Base-by-base conservation (phyloP, 805 yeast genomes). In the Lipomyces starkeyi region DNA sequence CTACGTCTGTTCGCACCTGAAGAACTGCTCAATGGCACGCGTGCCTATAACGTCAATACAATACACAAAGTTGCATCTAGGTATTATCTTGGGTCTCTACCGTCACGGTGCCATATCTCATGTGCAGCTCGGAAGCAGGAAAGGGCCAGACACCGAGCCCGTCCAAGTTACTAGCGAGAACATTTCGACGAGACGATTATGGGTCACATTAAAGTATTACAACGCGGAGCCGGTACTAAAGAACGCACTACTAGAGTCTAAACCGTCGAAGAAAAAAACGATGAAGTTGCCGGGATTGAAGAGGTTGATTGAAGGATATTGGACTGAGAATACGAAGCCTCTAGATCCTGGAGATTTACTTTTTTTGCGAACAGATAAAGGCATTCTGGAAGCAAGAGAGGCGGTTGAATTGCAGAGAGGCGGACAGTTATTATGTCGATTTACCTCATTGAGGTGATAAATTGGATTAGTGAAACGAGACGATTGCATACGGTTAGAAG, bases 141-240 rank as follows among this genome's bases (percentile, higher is more conserved):
- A 84, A 9, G 97, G 97, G 0, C 98, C 99, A 14, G 98, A 95
- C 78, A 68, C 69, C 35, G 76, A 71, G 37, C 77, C 81, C 58
- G 81, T 81, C 1, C 60, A 52, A 17, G 29, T 54, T 3, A 89
- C 93, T 0, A 87, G 87, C 3, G 97, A 91, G 76, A 93, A 94
- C 76, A 86, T 95, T 37, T 80, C 97, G 22, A 85, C 93, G 0
- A 87, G 98, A 76, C 85, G 97, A 73, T 83, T 95, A 61, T 95
- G 99, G 99, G 78, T 95, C 25, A 96, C 93, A 1, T 82, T 95
- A 77, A 95, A 95, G 78, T 95, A 95, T 78, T 86, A 94, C 76
- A 86, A 91, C 71, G 87, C 89, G 75, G 82, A 83, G 73, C 89
- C 97, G 0, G 97, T 95, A 20, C 82, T 95, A 71, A 84, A 87